Conservation (phyloP, 352 stramenopile species). For the Thraustochytrium sp. region DNA sequence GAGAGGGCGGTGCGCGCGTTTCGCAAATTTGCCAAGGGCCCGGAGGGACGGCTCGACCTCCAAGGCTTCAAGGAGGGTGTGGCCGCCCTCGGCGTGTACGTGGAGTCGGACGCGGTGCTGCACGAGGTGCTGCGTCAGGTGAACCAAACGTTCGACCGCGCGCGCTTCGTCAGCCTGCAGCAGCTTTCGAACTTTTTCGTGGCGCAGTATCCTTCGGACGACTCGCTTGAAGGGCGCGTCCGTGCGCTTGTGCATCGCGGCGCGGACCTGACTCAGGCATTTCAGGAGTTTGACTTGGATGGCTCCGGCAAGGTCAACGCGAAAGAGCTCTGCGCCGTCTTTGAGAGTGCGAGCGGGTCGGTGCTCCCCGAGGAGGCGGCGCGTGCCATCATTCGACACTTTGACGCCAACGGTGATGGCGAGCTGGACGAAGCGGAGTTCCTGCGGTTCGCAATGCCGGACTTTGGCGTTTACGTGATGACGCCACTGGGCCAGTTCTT, state of each 20-base stretch:
- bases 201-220: neutral
- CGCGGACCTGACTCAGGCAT: neutral
- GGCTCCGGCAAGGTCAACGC: conserved; percentile 18
- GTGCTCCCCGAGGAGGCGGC: neutral
- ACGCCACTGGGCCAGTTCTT: conserved; percentile 20
- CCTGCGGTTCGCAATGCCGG: conserved; percentile 8
- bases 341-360: neutral
- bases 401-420: conserved; percentile 15
- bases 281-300: conserved; percentile 23
- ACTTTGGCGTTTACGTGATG: neutral
- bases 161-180: neutral
- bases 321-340: neutral
- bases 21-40: neutral
- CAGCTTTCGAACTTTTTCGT: neutral
- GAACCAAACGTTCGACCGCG: neutral
- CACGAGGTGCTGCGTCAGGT: neutral
- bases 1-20: neutral
- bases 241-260: neutral
- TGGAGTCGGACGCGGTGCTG: neutral
- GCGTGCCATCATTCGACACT: neutral
- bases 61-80: neutral
- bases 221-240: neutral
- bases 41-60: neutral
- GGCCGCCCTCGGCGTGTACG: neutral
- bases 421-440: conserved; percentile 34